These are phyloP conservation scores for Chlamydomonas sp. DNA, from an alignment of 139 green algal species.

Conservation along the genomic window DNA sequence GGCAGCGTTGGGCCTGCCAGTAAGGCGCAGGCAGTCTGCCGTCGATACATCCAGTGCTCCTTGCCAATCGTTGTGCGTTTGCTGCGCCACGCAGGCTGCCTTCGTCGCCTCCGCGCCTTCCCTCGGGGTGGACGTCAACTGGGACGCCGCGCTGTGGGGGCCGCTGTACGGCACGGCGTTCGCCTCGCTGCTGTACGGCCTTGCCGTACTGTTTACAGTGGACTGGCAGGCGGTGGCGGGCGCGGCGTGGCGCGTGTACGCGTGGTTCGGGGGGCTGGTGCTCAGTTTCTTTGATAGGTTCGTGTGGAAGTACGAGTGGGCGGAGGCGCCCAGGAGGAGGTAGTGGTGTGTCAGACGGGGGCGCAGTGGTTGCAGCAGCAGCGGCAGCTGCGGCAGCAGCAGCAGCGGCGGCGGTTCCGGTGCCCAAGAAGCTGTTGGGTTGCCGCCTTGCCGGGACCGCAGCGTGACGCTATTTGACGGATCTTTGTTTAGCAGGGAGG, in stretches of 20 bases:
- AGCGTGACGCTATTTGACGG: too few species aligned
- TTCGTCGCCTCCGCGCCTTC: background rate
- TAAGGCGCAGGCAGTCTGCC: too few species aligned
- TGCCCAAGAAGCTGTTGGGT: too few species aligned
- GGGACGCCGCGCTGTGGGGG: slow-evolving; percentile 23
- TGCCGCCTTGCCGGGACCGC: too few species aligned
- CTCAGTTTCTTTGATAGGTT: slow-evolving; percentile 12
- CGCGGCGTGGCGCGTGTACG: background rate
- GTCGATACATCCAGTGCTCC: too few species aligned
- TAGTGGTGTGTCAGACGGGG: too few species aligned
- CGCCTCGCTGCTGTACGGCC: background rate
- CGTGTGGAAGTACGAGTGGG: slow-evolving; percentile 33
- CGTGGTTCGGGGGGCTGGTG: background rate
- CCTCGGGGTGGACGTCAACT: slow-evolving; percentile 27
- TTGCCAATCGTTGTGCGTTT: too few species aligned
- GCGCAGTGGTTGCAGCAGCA: background rate
- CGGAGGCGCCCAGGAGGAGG: too few species aligned
- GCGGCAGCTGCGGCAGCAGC: background rate
- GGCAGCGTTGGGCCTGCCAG: too few species aligned
- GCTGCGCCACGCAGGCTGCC: too few species aligned
- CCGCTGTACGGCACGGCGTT: slow-evolving; percentile 13
- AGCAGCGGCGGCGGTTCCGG: too few species aligned
- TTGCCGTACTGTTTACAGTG: background rate
- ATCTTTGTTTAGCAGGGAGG: too few species aligned
- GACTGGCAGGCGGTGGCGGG: slow-evolving; percentile 6